phyloP scores from a whole-genome alignment of 108 stramenopile species.

The Cyclotella atomus region DNA sequence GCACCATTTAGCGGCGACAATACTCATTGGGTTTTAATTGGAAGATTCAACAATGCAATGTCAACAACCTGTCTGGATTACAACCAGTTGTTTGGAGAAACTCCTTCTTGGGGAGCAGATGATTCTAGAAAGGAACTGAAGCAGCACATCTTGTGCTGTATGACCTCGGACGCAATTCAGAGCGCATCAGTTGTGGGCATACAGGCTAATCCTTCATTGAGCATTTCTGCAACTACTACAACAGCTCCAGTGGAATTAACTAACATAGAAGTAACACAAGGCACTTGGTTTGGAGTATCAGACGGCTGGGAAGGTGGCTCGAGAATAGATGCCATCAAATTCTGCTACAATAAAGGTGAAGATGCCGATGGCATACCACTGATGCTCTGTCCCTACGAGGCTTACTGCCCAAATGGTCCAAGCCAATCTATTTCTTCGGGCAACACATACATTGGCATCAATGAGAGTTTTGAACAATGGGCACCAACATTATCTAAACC shows the following conservation, averaged over 20 bases:
- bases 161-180: not conserved
- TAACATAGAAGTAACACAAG: not conserved
- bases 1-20: conserved; percentile 2
- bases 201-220: not conserved
- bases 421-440: conserved; percentile 12
- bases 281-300: not conserved
- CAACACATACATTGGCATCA: conserved; percentile 1
- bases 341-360: not conserved
- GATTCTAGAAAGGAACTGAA: conserved; percentile 17
- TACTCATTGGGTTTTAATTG: conserved; percentile 23
- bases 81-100: conserved; percentile 5
- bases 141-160: conserved; percentile 17
- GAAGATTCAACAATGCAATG: not conserved
- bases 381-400: conserved; percentile 7
- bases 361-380: conserved; percentile 3
- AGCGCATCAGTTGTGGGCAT: not conserved
- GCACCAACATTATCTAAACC: conserved; percentile 16
- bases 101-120: conserved; percentile 22
- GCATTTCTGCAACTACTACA: not conserved
- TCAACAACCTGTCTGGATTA: conserved; percentile 21
- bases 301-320: conserved; percentile 10
- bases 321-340: conserved; percentile 3
- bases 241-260: not conserved
- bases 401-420: conserved; percentile 37
- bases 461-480: conserved; percentile 34